phyloP scores from a whole-genome alignment of 805 yeast species.

The Starmerella roubikii region DNA sequence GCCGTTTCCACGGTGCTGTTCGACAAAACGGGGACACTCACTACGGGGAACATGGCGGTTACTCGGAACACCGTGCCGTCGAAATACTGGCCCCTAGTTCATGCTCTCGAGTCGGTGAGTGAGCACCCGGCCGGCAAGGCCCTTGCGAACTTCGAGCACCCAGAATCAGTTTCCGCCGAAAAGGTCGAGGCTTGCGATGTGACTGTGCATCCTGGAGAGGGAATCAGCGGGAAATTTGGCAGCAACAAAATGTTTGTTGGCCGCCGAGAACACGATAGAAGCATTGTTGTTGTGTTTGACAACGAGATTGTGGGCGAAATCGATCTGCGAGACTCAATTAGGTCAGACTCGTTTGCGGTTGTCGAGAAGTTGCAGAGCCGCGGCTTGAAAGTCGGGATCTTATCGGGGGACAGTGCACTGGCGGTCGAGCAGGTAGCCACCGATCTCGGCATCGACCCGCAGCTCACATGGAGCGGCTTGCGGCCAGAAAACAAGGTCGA shows the following conservation, averaged over 20 bases:
- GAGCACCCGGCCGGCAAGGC: constrained; percentile 87
- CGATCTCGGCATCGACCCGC: constrained; percentile 49
- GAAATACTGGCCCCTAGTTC: constrained; percentile 40
- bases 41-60: constrained; percentile 64
- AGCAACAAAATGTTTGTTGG: constrained; percentile 38
- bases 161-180: constrained; percentile 1
- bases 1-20: constrained; percentile 55
- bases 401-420: constrained; percentile 69
- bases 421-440: constrained; percentile 54
- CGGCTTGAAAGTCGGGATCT: constrained; percentile 61
- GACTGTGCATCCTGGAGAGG: constrained; percentile 9
- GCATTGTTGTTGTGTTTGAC: constrained; percentile 47
- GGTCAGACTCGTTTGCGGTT: constrained; percentile 49
- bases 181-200: background rate
- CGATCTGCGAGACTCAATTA: constrained; percentile 53
- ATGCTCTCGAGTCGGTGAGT: constrained; percentile 50
- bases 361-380: constrained; percentile 38
- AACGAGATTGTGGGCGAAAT: constrained; percentile 48
- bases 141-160: constrained; percentile 26
- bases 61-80: constrained; percentile 16
- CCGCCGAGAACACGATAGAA: constrained; percentile 32
- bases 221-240: constrained; percentile 7
- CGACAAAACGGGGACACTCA: constrained; percentile 93
- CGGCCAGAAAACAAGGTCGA: constrained; percentile 66
- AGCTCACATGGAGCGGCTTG: constrained; percentile 59